Evolutionary conservation across 2,329 filamentous ascomycete species (phyloP).

Genomic region (Beauveria sp.): DNA sequence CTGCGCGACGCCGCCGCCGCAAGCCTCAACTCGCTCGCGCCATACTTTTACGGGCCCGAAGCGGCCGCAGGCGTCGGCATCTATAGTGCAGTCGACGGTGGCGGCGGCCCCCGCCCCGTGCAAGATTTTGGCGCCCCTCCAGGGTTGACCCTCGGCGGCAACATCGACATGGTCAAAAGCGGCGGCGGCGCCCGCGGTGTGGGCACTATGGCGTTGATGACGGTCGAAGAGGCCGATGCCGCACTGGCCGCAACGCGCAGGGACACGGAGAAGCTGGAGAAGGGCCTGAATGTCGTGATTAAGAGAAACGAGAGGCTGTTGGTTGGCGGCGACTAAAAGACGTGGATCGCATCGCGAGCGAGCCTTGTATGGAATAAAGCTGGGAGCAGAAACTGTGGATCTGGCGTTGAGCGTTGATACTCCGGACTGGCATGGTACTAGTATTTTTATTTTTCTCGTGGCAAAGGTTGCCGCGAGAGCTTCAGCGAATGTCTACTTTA

Average conservation of each 20-base stretch:
- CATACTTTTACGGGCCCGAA: conserved; percentile 46
- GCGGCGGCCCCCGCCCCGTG: conserved; percentile 21
- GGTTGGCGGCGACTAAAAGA: conserved; percentile 23
- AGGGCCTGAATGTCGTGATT: conserved; percentile 50
- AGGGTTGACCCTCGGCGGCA: conserved; percentile 13
- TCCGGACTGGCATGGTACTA: background rate
- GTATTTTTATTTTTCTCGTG: background rate
- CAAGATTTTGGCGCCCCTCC: conserved; percentile 25
- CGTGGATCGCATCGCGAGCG: background rate
- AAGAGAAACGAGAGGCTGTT: conserved; percentile 52
- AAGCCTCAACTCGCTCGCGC: conserved; percentile 46
- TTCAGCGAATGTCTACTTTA: background rate
- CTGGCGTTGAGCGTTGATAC: background rate
- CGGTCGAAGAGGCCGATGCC: conserved; percentile 54
- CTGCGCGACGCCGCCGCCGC: conserved; percentile 39
- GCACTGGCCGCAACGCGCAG: conserved; percentile 44
- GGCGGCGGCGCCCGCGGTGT: conserved; percentile 21
- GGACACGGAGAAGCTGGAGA: conserved; percentile 56
- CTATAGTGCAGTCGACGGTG: conserved; percentile 31
- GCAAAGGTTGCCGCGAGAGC: background rate
- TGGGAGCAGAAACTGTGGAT: background rate
- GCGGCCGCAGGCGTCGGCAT: conserved; percentile 37
- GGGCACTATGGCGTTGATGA: conserved; percentile 47
- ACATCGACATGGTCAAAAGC: conserved; percentile 24
- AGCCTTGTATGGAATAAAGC: background rate